Evolutionary conservation across 805 yeast genomes (phyloP), one percentile per base, ranked within the genome.

Genomic region (Wickerhamomyces strasburgensis): DNA sequence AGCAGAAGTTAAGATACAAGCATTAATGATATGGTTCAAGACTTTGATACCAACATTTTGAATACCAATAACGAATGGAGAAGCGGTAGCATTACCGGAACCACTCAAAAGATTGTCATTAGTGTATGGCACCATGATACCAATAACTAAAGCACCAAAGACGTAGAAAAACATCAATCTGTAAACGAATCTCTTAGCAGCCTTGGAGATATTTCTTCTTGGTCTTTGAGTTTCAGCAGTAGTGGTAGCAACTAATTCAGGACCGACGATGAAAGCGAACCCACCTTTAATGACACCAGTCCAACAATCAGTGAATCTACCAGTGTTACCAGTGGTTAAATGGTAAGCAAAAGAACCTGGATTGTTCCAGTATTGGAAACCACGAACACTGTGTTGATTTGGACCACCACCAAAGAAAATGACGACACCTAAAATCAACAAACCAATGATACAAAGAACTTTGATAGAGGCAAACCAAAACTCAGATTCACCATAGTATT

Each of bases 1-100:
- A 33, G 86, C 89, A 44, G 86, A 82, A 25, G 85, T 62, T 54
- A 87, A 62, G 47, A 87, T 81, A 58, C 84, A 78, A 5, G 83
- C 90, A 57, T 87, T 87, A 54, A 87, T 68, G 37, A 87, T 72
- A 49, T 81, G 83, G 31, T 88, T 86, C 45, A 86, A 65, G 0
- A 76, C 90, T 15, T 60, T 52, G 45, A 85, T 84, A 29, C 73
- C 69, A 24, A 84, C 84, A 45, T 69, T 69, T 46, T 73, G 73
- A 51, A 86, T 80, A 37, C 95, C 95, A 54, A 84, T 79, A 38
- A 84, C 89, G 54, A 84, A 85, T 19, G 95, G 95, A 17, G 93
- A 82, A 9, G 75, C 64, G 19, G 75, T 70, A 5, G 79, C 89
- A 34, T 84, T 83, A 0, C 82, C 73, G 19, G 73, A 67, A 30